These are phyloP conservation scores for Trichoderma sp. DNA, from an alignment of 2,329 filamentous ascomycete species.

Conservation along the genomic window DNA sequence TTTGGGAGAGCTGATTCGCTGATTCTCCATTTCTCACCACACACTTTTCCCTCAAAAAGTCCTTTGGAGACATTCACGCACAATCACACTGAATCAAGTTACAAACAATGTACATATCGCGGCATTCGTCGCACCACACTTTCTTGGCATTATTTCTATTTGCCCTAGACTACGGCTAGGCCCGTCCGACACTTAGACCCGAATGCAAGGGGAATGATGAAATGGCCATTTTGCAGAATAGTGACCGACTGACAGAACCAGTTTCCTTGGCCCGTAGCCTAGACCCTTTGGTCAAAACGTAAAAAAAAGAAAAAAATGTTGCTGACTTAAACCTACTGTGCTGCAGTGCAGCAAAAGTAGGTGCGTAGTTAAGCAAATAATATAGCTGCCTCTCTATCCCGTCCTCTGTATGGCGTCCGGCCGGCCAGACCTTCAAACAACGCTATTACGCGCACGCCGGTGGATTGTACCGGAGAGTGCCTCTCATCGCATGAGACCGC, in stretches of 20 bases:
- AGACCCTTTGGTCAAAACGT: slow-evolving; percentile 25
- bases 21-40: not conserved
- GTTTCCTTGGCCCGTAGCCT: slow-evolving; percentile 33
- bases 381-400: not conserved
- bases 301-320: slow-evolving; percentile 19
- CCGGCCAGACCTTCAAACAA: slow-evolving; percentile 27
- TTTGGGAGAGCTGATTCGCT: not conserved
- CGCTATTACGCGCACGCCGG: slow-evolving; percentile 7
- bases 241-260: slow-evolving; percentile 36
- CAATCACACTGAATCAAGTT: not conserved
- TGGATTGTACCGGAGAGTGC: slow-evolving; percentile 9
- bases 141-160: slow-evolving; percentile 20
- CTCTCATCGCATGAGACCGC: slow-evolving; percentile 25
- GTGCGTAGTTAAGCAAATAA: slow-evolving; percentile 10
- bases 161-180: slow-evolving; percentile 36
- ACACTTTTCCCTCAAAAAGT: not conserved
- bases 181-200: slow-evolving; percentile 28
- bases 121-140: not conserved
- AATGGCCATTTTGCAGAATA: slow-evolving; percentile 21
- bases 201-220: not conserved
- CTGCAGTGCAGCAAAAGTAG: not conserved
- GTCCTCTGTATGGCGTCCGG: slow-evolving; percentile 8
- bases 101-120: not conserved
- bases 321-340: not conserved
- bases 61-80: not conserved